phyloP scores from a whole-genome alignment of 2,329 filamentous ascomycete genomes.

The Fusarium torreyae region DNA sequence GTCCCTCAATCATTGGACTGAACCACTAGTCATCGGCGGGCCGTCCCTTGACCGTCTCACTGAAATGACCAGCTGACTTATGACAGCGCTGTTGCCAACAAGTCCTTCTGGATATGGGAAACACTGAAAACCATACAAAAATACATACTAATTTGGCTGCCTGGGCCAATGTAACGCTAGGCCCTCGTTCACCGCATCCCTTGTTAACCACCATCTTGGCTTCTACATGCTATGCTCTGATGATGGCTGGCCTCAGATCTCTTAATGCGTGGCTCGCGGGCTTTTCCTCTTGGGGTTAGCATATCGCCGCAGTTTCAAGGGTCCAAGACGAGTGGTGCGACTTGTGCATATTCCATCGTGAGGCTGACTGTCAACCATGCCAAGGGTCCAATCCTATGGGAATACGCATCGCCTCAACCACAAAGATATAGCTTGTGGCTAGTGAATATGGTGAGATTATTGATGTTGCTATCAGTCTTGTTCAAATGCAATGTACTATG shows the following conservation, averaged over 20 bases:
- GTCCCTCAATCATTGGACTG: constrained; percentile 28
- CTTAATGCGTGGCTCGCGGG: constrained; percentile 39
- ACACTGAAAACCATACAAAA: not conserved
- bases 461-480: constrained; percentile 4
- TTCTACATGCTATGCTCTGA: constrained; percentile 29
- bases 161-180: constrained; percentile 34
- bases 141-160: constrained; percentile 14
- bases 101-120: not conserved
- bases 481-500: constrained; percentile 6
- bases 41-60: constrained; percentile 48
- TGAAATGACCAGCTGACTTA: constrained; percentile 40
- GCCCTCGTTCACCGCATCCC: constrained; percentile 21
- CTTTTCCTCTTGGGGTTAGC: constrained; percentile 47
- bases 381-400: constrained; percentile 29
- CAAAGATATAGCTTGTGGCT: constrained; percentile 1
- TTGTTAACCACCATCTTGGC: constrained; percentile 24
- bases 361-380: constrained; percentile 42
- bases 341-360: constrained; percentile 47
- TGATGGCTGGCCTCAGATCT: constrained; percentile 49
- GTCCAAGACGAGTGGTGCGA: constrained; percentile 44
- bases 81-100: constrained; percentile 11
- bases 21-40: constrained; percentile 43
- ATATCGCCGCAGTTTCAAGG: constrained; percentile 34
- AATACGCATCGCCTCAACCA: constrained; percentile 12
- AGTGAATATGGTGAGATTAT: constrained; percentile 8